These are phyloP conservation scores for Sordaria brevicollis DNA, from an alignment of 495 filamentous ascomycete species.

Conservation along the genomic window DNA sequence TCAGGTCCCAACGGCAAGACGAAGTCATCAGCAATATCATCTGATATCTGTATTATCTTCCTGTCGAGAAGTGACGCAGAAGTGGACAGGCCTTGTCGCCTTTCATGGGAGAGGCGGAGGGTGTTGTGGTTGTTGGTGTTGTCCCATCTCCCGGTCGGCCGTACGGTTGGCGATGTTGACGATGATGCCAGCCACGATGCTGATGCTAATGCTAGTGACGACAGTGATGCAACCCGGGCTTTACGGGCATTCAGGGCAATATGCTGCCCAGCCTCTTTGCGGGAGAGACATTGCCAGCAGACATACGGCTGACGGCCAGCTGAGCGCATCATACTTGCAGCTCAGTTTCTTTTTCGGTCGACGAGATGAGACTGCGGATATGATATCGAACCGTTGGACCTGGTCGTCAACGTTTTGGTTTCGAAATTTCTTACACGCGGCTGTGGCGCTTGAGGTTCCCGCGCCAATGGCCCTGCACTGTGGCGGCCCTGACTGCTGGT, in stretches of 20 bases:
- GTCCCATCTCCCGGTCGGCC: neutral
- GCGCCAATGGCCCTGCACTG: neutral
- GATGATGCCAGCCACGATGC: neutral
- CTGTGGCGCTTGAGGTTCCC: neutral
- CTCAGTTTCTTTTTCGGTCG: neutral
- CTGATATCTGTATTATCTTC: neutral
- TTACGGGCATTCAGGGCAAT: neutral
- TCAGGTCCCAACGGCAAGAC: neutral
- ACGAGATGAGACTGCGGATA: neutral
- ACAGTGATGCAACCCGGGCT: neutral
- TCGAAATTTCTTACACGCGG: neutral
- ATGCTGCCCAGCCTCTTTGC: neutral
- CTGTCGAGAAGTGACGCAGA: neutral
- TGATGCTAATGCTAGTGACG: neutral
- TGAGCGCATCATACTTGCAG: conserved; percentile 16
- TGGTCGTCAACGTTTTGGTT: neutral
- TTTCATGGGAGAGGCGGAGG: neutral
- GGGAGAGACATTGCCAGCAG: conserved; percentile 20
- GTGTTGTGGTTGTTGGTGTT: neutral
- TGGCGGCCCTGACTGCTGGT: neutral
- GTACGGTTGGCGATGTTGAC: neutral
- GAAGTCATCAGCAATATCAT: neutral
- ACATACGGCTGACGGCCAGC: conserved; percentile 16
- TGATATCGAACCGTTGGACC: neutral
- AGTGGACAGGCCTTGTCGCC: neutral